A percentile compares a stretch with the other conserved stretches of the same genome.
These are phyloP conservation scores for Didymella arachidicola DNA, from an alignment of 2,329 filamentous ascomycete species.

Conservation along the genomic window DNA sequence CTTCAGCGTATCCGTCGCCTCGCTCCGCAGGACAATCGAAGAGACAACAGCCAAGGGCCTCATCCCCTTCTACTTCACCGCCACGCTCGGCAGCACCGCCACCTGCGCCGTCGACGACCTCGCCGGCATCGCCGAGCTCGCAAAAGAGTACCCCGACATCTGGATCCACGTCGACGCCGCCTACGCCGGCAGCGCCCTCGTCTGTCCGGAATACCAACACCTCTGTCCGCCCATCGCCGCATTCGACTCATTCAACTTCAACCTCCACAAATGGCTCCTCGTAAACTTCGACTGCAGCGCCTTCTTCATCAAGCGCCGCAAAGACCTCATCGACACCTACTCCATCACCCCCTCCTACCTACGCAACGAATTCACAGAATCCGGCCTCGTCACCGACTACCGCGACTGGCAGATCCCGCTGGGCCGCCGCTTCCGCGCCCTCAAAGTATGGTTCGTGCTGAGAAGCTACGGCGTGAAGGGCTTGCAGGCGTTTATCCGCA, in stretches of 20 bases:
- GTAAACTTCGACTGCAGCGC: slow-evolving; percentile 87
- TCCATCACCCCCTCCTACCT: slow-evolving; percentile 83
- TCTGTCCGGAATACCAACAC: slow-evolving; percentile 81
- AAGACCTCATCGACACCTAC: slow-evolving; percentile 79
- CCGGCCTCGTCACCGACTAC: slow-evolving; percentile 89
- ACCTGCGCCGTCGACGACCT: slow-evolving; percentile 90
- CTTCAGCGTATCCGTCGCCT: slow-evolving; percentile 73
- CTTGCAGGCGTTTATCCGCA: slow-evolving; percentile 74
- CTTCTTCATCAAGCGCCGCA: slow-evolving; percentile 78
- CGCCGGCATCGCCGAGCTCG: slow-evolving; percentile 67
- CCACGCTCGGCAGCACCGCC: slow-evolving; percentile 84
- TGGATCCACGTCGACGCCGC: slow-evolving; percentile 97
- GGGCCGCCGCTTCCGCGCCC: slow-evolving; percentile 81
- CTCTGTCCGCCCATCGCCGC: slow-evolving; percentile 67
- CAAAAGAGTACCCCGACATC: slow-evolving; percentile 65
- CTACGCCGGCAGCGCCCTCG: slow-evolving; percentile 85
- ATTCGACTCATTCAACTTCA: slow-evolving; percentile 92
- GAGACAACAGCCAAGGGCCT: slow-evolving; percentile 73
- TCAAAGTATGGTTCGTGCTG: slow-evolving; percentile 97
- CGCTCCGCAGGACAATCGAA: slow-evolving; percentile 68
- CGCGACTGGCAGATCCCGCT: slow-evolving; percentile 97
- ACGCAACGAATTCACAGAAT: slow-evolving; percentile 79
- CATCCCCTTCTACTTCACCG: slow-evolving; percentile 85
- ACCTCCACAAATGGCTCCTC: slow-evolving; percentile 97
- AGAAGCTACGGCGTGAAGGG: slow-evolving; percentile 81